phyloP scores from a whole-genome alignment of 306 rosid species.

The Alnus glutinosa region DNA sequence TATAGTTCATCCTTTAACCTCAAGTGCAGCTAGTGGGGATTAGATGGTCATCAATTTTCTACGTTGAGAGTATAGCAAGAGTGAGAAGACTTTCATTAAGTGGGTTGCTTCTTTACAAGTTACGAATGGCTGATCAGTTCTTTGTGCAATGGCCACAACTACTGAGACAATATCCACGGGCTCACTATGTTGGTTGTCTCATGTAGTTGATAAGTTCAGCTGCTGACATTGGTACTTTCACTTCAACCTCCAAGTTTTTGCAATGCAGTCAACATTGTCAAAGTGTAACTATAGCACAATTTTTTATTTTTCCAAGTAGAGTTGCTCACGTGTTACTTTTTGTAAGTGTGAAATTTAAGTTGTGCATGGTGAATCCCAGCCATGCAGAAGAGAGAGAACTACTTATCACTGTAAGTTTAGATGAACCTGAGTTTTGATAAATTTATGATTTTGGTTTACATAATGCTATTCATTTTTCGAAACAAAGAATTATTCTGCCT shows the following conservation, averaged over 20 bases:
- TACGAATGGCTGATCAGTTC: constrained; percentile 74
- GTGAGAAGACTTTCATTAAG: constrained; percentile 86
- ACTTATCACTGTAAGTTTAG: not conserved
- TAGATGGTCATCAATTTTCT: constrained; percentile 86
- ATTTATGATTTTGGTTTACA: not conserved
- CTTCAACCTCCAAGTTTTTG: not conserved
- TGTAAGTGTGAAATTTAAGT: not conserved
- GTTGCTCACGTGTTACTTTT: not conserved
- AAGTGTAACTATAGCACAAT: not conserved
- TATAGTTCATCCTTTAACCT: constrained; percentile 17
- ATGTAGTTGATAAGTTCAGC: constrained; percentile 52
- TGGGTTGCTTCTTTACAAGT: constrained; percentile 84
- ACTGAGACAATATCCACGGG: constrained; percentile 65
- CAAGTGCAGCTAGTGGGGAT: constrained; percentile 61
- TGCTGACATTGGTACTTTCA: not conserved
- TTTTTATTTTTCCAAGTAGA: not conserved
- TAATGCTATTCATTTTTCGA: not conserved
- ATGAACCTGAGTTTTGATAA: not conserved
- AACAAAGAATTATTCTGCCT: not conserved
- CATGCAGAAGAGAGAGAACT: not conserved
- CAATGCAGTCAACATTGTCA: not conserved
- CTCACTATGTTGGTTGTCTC: constrained; percentile 86
- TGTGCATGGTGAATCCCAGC: not conserved
- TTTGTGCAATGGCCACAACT: constrained; percentile 95
- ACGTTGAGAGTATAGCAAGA: constrained; percentile 96